These are phyloP conservation scores for Termitomyces sp. DNA, from an alignment of 768 basidiomycete species.

Conservation along the genomic window DNA sequence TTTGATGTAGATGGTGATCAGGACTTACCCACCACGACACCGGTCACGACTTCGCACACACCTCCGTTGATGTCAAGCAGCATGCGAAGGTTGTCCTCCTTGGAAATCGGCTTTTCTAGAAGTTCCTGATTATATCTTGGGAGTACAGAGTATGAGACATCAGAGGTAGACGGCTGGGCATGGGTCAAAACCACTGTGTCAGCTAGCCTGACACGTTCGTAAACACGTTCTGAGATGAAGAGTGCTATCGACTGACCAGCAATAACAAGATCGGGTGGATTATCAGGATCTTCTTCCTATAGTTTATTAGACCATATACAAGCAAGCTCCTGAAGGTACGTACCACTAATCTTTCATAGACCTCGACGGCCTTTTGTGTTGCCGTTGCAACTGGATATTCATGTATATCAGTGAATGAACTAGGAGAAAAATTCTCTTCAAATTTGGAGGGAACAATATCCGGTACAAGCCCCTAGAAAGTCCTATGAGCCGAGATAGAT, in stretches of 20 bases:
- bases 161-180: slow-evolving; percentile 56
- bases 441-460: slow-evolving; percentile 54
- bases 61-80: slow-evolving; percentile 82
- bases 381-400: slow-evolving; percentile 79
- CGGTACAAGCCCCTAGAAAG: slow-evolving; percentile 34
- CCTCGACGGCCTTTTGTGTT: slow-evolving; percentile 79
- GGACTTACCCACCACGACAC: slow-evolving; percentile 71
- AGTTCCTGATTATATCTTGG: slow-evolving; percentile 62
- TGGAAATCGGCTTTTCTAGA: slow-evolving; percentile 82
- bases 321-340: slow-evolving; percentile 19
- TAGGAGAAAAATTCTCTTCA: slow-evolving; percentile 68
- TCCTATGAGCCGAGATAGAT: not conserved
- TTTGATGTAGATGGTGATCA: not conserved
- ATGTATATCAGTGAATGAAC: slow-evolving; percentile 65
- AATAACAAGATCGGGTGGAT: slow-evolving; percentile 79
- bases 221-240: not conserved
- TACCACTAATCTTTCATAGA: slow-evolving; percentile 80
- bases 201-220: slow-evolving; percentile 42
- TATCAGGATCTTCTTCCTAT: slow-evolving; percentile 54
- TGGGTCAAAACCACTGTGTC: slow-evolving; percentile 95
- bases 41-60: slow-evolving; percentile 91
- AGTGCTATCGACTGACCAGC: slow-evolving; percentile 39
- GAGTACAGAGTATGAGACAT: slow-evolving; percentile 50
- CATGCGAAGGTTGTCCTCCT: slow-evolving; percentile 85
- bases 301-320: slow-evolving; percentile 6